phyloP scores from a whole-genome alignment of 208 protist genomes.

The Leishmania guyanensis region DNA sequence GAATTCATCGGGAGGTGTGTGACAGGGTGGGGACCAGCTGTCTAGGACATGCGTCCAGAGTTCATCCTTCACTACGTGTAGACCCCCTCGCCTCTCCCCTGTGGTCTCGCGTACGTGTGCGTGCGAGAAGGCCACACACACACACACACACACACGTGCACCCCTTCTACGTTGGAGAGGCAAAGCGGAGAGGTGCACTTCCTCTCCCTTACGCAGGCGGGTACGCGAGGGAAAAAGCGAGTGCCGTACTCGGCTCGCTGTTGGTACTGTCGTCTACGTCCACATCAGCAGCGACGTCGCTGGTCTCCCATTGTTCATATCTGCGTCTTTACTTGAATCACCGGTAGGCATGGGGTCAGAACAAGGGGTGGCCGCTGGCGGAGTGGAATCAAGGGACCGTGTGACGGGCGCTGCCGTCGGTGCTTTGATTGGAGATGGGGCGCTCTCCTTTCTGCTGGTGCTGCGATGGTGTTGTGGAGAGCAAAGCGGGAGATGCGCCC shows the following conservation, averaged over 20 bases:
- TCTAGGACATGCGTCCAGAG: background rate
- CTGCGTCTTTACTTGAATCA: background rate
- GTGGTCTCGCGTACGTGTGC: background rate
- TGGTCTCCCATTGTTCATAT: background rate
- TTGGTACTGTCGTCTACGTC: background rate
- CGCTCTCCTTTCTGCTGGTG: background rate
- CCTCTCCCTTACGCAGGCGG: background rate
- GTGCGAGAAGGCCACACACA: background rate
- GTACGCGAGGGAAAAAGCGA: conserved; percentile 17
- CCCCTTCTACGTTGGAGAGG: background rate
- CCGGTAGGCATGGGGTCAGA: background rate
- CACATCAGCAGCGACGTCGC: background rate
- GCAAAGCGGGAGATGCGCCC: background rate
- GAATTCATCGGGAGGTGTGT: background rate
- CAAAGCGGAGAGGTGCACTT: background rate
- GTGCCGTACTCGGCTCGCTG: background rate
- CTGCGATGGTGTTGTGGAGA: background rate
- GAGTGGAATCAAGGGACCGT: background rate
- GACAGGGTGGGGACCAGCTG: background rate
- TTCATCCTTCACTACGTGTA: background rate
- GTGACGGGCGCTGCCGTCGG: background rate
- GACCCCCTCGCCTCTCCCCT: background rate
- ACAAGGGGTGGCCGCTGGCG: background rate
- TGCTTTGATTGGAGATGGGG: background rate
- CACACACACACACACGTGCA: background rate